Evolutionary conservation across 1,139 yeast species (phyloP).

Genomic region (Saccharomycopsis crataegensis): DNA sequence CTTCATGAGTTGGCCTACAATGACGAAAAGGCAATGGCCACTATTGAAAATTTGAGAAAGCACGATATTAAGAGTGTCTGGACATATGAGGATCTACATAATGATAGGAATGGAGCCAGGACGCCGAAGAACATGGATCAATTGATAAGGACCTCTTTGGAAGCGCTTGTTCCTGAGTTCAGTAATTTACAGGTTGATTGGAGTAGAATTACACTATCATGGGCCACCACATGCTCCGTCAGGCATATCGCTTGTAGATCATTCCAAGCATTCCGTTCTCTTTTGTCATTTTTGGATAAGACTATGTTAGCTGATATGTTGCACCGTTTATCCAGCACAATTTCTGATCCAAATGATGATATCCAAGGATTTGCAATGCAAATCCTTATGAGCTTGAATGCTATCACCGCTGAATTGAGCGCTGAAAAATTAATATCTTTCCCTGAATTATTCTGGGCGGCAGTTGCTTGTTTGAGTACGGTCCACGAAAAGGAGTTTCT

Average conservation of each 20-base stretch:
- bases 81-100: slow-evolving; percentile 81
- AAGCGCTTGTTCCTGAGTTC: slow-evolving; percentile 42
- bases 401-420: slow-evolving; percentile 78
- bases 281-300: slow-evolving; percentile 73
- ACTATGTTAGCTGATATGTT: slow-evolving; percentile 90
- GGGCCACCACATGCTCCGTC: slow-evolving; percentile 99
- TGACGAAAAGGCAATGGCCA: slow-evolving; percentile 46
- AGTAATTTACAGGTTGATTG: slow-evolving; percentile 67
- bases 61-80: slow-evolving; percentile 48
- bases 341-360: slow-evolving; percentile 80
- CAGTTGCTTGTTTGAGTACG: slow-evolving; percentile 86
- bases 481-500: slow-evolving; percentile 90
- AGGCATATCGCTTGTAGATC: slow-evolving; percentile 96
- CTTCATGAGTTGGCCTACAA: slow-evolving; percentile 56
- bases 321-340: slow-evolving; percentile 85
- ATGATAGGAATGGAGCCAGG: slow-evolving; percentile 72
- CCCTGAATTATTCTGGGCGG: slow-evolving; percentile 94
- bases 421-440: slow-evolving; percentile 73
- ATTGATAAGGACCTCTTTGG: slow-evolving; percentile 59
- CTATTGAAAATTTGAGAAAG: slow-evolving; percentile 47
- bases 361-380: slow-evolving; percentile 98
- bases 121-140: slow-evolving; percentile 85
- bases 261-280: slow-evolving; percentile 82
- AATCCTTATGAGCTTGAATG: slow-evolving; percentile 89
- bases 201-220: slow-evolving; percentile 75